Base-by-base conservation (phyloP, 1,284 basidiomycete genomes). In the Cutaneotrichosporon daszewskae region DNA sequence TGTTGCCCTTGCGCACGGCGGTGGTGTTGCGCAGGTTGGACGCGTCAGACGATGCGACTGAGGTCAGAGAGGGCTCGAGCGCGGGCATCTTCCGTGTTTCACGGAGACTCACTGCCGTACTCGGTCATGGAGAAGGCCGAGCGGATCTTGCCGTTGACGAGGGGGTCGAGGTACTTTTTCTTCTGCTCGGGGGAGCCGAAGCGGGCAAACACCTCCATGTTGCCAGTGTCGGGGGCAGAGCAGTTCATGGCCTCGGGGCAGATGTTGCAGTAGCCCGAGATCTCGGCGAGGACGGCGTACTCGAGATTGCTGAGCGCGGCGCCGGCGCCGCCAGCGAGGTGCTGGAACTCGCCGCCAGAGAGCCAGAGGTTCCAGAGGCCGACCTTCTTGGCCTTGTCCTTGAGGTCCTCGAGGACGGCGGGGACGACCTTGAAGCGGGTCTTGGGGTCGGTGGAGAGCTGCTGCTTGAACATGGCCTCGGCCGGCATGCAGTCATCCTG, bases 291-390 rank as follows among this genome's bases (percentile, higher is more conserved):
- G 31, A 96, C 84, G 36, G 87, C 89, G 71, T 98, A 98, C 85
- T 91, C 56, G 43, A 98, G 77, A 71, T 97, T 97, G 22, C 83
- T 84, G 55, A 97, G 75, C 13, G 85, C 83, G n/a, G 88, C 83
- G 40, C 94, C 92, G 60, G 81, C 77, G 13, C 66, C 66, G 32
- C 59, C 57, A 20, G 64, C 66, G 51, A 67, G 57, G 55, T 85
- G 77, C 22, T 89, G 89, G 70, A 94, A 96, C 68, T 95, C 91
- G 36, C 81, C 77, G 72, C 89, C 91, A 77, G 86, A 90, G 52
- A 97, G 75, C 78, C 97, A 97, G 32, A 98, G 77, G 69, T 97
- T 97, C 94, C 94, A 98, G 35, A 98, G 77, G 2, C 94, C 94
- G 29, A 83, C 78, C 58, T 81, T 77, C 72, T 84, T 85, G 4